These are phyloP conservation scores for Pseudoscleropodium purum DNA, from an alignment of 225 moss, liverwort and hornwort species.

Conservation along the genomic window DNA sequence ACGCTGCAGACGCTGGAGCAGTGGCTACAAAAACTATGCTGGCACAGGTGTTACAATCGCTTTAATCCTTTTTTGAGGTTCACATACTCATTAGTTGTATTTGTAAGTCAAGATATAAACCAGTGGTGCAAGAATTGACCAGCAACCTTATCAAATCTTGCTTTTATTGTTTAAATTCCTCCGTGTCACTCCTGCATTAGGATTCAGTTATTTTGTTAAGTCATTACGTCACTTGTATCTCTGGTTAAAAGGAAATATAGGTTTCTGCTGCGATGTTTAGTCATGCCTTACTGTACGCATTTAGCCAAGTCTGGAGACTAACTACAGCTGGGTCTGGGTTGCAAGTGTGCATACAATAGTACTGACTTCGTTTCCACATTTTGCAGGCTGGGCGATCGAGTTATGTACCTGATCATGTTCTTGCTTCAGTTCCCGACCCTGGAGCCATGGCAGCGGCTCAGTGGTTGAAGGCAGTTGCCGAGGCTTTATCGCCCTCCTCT, in stretches of 20 bases:
- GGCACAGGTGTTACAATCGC: slow-evolving; percentile 46
- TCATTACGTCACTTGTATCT: not conserved
- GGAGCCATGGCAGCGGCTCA: slow-evolving; percentile 84
- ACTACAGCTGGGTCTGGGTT: not conserved
- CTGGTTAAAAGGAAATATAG: not conserved
- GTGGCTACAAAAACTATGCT: slow-evolving; percentile 72
- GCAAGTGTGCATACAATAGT: not conserved
- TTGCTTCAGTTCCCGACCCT: slow-evolving; percentile 79
- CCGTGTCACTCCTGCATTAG: not conserved
- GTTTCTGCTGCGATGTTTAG: not conserved
- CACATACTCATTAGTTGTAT: not conserved
- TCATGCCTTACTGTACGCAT: not conserved
- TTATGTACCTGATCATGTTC: slow-evolving; percentile 63
- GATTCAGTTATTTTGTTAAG: not conserved
- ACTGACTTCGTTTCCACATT: not conserved
- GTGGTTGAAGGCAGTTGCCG: slow-evolving; percentile 73
- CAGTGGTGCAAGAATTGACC: not conserved
- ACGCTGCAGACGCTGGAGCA: slow-evolving; percentile 59
- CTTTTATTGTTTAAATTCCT: not conserved
- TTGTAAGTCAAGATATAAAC: not conserved
- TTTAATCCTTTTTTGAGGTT: not conserved
- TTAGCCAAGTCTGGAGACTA: not conserved
- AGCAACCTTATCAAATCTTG: not conserved
- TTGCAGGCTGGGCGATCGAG: slow-evolving; percentile 84
- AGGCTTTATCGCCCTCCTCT: slow-evolving; percentile 16